These are phyloP conservation scores for Fonsecaea pedrosoi DNA, from an alignment of 2,329 filamentous ascomycete genomes.

Conservation along the genomic window DNA sequence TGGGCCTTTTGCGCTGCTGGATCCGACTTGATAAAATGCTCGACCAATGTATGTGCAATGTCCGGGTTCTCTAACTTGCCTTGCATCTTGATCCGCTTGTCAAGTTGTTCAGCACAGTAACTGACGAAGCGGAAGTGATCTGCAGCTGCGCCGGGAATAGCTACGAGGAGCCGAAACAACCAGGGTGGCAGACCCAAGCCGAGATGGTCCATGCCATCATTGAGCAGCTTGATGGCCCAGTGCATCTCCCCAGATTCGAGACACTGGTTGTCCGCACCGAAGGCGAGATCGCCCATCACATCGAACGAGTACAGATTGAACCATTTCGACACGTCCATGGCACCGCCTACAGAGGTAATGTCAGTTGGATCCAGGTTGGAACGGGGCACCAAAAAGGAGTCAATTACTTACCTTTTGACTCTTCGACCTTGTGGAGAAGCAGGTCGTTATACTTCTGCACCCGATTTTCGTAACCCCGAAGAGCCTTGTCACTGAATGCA, in stretches of 20 bases:
- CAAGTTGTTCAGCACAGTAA: constrained; percentile 46
- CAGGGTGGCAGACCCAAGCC: constrained; percentile 38
- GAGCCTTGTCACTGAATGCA: constrained; percentile 51
- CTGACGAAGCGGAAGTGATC: constrained; percentile 47
- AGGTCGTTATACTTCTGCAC: constrained; percentile 47
- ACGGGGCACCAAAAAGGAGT: neutral
- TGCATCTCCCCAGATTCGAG: constrained; percentile 42
- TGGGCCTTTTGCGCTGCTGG: constrained; percentile 36
- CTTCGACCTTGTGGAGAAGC: constrained; percentile 44
- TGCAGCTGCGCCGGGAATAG: constrained; percentile 45
- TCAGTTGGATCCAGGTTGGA: neutral
- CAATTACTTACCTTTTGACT: constrained; percentile 34
- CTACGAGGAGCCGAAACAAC: constrained; percentile 35
- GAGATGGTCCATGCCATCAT: constrained; percentile 39
- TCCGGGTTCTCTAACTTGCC: constrained; percentile 38
- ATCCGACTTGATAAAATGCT: constrained; percentile 35
- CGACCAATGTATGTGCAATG: constrained; percentile 42
- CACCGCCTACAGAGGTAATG: constrained; percentile 16
- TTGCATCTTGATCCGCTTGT: constrained; percentile 43
- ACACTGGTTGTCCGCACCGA: constrained; percentile 45
- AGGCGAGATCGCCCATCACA: constrained; percentile 47
- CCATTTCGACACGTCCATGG: constrained; percentile 50
- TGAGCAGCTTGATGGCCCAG: constrained; percentile 49
- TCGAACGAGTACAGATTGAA: constrained; percentile 47
- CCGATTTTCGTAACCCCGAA: constrained; percentile 52